Evolutionary conservation across 2,329 filamentous ascomycete genomes (phyloP), one percentile per base, ranked within the genome.

Genomic region (Colletotrichum brevisporum): DNA sequence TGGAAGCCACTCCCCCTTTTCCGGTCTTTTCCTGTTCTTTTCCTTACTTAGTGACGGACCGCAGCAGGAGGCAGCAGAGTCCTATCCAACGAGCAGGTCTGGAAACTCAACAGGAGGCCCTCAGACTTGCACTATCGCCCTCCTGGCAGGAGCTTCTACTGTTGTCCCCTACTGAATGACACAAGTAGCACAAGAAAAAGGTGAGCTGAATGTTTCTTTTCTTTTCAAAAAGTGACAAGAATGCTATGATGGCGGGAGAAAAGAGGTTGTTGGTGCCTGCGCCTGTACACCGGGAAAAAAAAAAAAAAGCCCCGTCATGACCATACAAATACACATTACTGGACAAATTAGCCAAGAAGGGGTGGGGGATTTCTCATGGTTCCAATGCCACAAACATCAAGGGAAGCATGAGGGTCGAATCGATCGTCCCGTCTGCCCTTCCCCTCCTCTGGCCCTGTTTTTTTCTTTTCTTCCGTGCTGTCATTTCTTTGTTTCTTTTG

Each of bases 261-360:
- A 51, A 69, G 10, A 10, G 10, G 6, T 36, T 36, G 50, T 53
- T 54, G 45, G 61, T 59, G 62, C 61, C 52, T 67, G 55, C 67
- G 67, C 67, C 67, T 52, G 24, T 69, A 67, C 67, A 69, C 67
- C 63, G 56, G 52, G 27, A 9, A 9, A 31, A 31, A 31, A 9
- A 6, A 36, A 36, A 10, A 61, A 53, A 31, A 6, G 60, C 54
- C 41, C 59, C 62, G 50, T 47, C 56, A 67, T 60, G 48, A 59
- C 62, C 56, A 61, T 69, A 69, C 67, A 69, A 69, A 56, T 69
- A 69, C 67, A 69, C 67, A 66, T 69, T 69, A 69, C 54, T 62
- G 26, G 54, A 31, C 41, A 13, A 50, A 43, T 16, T 27, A 26
- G 47, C 15, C 31, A 62, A 53, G 43, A 61, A 61, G 18, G 16